Percentiles rank a stretch among this genome's conserved stretches.
Conservation (phyloP, 192 early-diverging fungal genomes). For the Funneliformis mosseae region DNA sequence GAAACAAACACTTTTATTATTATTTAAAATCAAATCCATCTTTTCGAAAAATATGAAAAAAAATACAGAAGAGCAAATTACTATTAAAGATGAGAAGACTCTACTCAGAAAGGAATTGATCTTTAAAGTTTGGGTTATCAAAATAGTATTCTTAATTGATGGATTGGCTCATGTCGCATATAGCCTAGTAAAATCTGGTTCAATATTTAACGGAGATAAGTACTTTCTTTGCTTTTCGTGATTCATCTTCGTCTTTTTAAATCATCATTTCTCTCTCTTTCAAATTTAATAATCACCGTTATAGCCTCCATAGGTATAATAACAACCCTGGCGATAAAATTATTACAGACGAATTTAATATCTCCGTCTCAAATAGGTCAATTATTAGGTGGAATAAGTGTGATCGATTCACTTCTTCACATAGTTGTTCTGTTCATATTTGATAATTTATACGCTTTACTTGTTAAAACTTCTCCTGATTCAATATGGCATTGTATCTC, state of each 20-base stretch:
- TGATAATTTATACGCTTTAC: conserved; percentile 46
- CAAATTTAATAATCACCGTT: conserved; percentile 34
- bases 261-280: not conserved
- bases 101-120: conserved; percentile 23
- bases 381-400: conserved; percentile 47
- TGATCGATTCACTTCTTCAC: conserved; percentile 52
- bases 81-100: not conserved
- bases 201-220: conserved; percentile 21
- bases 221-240: not conserved
- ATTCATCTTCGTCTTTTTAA: not conserved
- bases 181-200: conserved; percentile 35
- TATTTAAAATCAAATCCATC: not conserved
- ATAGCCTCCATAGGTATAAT: conserved; percentile 45
- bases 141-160: conserved; percentile 41
- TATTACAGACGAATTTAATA: conserved; percentile 47
- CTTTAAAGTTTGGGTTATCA: conserved; percentile 51
- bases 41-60: not conserved
- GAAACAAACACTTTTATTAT: not conserved
- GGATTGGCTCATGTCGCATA: conserved; percentile 36
- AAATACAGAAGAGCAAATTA: not conserved
- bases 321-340: conserved; percentile 43
- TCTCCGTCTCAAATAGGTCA: conserved; percentile 50
- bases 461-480: conserved; percentile 42
- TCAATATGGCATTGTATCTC: conserved; percentile 48
- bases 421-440: conserved; percentile 48